These are phyloP conservation scores for Leccinum pachyderme DNA, from an alignment of 1,284 basidiomycete species.

Conservation along the genomic window DNA sequence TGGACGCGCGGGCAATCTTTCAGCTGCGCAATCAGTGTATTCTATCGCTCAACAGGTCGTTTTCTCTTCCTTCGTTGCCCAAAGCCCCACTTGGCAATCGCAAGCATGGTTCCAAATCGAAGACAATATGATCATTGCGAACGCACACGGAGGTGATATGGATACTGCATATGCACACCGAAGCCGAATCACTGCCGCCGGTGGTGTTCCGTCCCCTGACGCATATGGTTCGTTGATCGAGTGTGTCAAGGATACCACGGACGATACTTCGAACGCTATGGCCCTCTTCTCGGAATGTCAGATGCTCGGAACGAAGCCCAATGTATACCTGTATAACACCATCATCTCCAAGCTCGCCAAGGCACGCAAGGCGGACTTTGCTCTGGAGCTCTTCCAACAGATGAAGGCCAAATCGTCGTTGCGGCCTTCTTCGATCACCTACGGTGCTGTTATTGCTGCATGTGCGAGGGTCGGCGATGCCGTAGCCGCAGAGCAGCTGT, in stretches of 20 bases:
- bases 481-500: conserved; percentile 78
- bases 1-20: conserved; percentile 60
- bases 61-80: conserved; percentile 34
- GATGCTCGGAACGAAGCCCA: conserved; percentile 66
- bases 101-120: conserved; percentile 78
- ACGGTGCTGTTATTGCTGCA: conserved; percentile 93
- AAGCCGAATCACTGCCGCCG: conserved; percentile 72
- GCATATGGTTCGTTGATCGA: conserved; percentile 90
- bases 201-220: conserved; percentile 80
- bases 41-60: conserved; percentile 66
- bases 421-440: conserved; percentile 84
- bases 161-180: conserved; percentile 82
- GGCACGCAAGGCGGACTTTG: conserved; percentile 87
- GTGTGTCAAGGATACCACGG: conserved; percentile 87
- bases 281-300: conserved; percentile 83
- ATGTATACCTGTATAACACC: conserved; percentile 91
- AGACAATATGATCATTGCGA: conserved; percentile 84
- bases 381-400: conserved; percentile 80
- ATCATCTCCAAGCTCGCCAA: conserved; percentile 93
- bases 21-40: conserved; percentile 69
- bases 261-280: conserved; percentile 86
- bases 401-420: conserved; percentile 70
- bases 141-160: conserved; percentile 78
- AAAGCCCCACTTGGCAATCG: conserved; percentile 50
- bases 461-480: conserved; percentile 94